Conservation (phyloP, 75 land plant genomes). For the Chamaecyparis obtusa region DNA sequence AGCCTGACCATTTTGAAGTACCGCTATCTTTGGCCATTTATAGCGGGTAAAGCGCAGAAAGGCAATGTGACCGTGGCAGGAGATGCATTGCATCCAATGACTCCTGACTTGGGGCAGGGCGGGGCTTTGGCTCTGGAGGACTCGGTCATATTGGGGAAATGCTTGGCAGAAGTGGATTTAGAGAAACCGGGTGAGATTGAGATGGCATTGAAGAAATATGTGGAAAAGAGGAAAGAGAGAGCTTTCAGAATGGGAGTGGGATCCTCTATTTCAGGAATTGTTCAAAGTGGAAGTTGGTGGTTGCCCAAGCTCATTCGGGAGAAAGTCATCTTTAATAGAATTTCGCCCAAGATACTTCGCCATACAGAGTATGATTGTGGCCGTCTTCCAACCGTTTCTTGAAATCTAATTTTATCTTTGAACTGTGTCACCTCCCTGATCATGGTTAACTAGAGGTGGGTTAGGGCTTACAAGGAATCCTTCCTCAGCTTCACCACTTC, state of each 20-base stretch:
- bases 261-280: conserved; percentile 1
- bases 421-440: no score
- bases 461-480: no score
- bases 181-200: neutral
- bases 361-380: conserved; percentile 1
- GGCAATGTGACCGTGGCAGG: conserved; percentile 36
- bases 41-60: neutral
- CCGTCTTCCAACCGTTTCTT: neutral
- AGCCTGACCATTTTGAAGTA: neutral
- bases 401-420: no score
- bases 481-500: no score
- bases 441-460: no score
- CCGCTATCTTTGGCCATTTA: neutral
- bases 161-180: conserved; percentile 25
- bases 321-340: neutral
- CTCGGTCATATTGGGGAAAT: conserved; percentile 50
- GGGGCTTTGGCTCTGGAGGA: conserved; percentile 77
- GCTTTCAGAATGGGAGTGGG: conserved; percentile 44
- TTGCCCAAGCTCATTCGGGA: neutral
- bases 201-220: neutral
- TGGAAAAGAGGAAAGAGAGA: neutral
- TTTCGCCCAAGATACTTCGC: neutral
- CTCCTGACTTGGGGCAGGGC: conserved; percentile 87
- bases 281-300: neutral
- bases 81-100: conserved; percentile 81